A percentile compares a stretch with the other conserved stretches of the same genome.
Evolutionary conservation across 1,139 yeast species (phyloP).

Genomic region (Yamadazyma blattariae): DNA sequence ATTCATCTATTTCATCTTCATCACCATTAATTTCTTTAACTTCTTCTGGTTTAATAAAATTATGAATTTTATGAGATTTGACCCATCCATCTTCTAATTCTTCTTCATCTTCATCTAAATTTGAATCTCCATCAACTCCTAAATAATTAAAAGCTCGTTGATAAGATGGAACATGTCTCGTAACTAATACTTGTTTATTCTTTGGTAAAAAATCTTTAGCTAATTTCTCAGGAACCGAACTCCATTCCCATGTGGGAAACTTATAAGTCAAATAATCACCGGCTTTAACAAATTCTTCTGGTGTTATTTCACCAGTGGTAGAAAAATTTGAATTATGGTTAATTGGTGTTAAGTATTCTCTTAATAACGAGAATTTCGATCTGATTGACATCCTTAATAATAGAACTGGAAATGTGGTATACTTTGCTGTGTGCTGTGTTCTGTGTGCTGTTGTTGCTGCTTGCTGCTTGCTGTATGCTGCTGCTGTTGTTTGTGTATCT

Average conservation of each 20-base stretch:
- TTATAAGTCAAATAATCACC: constrained; percentile 89
- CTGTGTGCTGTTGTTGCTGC: no score
- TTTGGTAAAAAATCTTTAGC: constrained; percentile 73
- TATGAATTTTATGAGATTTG: constrained; percentile 18
- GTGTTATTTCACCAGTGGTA: constrained; percentile 86
- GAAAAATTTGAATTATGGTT: constrained; percentile 78
- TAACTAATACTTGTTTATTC: constrained; percentile 83
- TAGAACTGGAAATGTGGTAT: no score
- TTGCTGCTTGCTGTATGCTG: no score
- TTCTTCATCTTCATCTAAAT: constrained; percentile 35
- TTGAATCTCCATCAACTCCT: constrained; percentile 31
- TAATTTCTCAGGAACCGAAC: constrained; percentile 59
- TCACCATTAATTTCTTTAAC: constrained; percentile 9
- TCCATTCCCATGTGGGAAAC: constrained; percentile 98
- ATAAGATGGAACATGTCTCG: constrained; percentile 85
- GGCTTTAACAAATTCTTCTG: constrained; percentile 87
- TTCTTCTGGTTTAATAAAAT: constrained; percentile 5
- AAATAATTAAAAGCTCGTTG: constrained; percentile 66
- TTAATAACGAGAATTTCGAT: constrained; percentile 76
- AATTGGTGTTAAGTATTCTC: constrained; percentile 93
- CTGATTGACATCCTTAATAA: constrained; percentile 49
- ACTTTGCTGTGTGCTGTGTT: no score
- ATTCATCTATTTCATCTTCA: constrained; percentile 30
- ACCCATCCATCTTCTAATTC: constrained; percentile 62
- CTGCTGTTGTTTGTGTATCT: no score